phyloP scores from a whole-genome alignment of 2,329 filamentous ascomycete species.

The Aspergillus unguis region DNA sequence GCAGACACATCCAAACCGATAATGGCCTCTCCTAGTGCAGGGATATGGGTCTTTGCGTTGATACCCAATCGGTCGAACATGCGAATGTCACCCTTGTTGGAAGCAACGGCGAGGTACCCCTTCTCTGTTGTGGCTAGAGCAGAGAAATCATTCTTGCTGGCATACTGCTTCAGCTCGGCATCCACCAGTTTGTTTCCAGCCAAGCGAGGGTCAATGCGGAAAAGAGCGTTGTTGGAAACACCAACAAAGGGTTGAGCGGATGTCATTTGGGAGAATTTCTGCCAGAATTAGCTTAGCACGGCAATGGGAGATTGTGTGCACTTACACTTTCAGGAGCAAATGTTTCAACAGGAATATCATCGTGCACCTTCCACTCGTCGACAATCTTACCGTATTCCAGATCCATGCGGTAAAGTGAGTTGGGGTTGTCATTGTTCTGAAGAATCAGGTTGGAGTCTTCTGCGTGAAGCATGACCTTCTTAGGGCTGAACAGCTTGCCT shows the following conservation, averaged over 20 bases:
- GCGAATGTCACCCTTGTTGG: slow-evolving; percentile 95
- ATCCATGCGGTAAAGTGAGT: slow-evolving; percentile 95
- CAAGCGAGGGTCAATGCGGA: slow-evolving; percentile 87
- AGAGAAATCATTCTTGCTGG: slow-evolving; percentile 95
- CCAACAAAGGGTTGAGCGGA: slow-evolving; percentile 92
- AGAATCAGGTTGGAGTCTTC: slow-evolving; percentile 87
- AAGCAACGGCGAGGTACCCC: slow-evolving; percentile 93
- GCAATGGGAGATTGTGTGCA: neutral
- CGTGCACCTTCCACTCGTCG: slow-evolving; percentile 97
- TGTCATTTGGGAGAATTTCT: slow-evolving; percentile 97
- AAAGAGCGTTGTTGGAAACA: slow-evolving; percentile 87
- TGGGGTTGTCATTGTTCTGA: slow-evolving; percentile 77
- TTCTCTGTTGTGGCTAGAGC: slow-evolving; percentile 92
- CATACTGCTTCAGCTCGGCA: slow-evolving; percentile 89
- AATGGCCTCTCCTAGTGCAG: slow-evolving; percentile 90
- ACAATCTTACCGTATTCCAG: slow-evolving; percentile 96
- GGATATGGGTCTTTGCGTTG: slow-evolving; percentile 95
- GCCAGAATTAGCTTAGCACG: slow-evolving; percentile 25
- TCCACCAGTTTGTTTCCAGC: slow-evolving; percentile 91
- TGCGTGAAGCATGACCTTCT: slow-evolving; percentile 93
- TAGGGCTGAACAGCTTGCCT: slow-evolving; percentile 85
- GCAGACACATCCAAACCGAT: slow-evolving; percentile 93
- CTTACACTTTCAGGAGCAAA: slow-evolving; percentile 83
- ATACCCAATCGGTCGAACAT: slow-evolving; percentile 95
- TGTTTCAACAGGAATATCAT: slow-evolving; percentile 86